Percentiles rank a stretch among this genome's conserved stretches.
Conservation (phyloP, 2,329 filamentous ascomycete species). For the Cryphonectria parasitica region DNA sequence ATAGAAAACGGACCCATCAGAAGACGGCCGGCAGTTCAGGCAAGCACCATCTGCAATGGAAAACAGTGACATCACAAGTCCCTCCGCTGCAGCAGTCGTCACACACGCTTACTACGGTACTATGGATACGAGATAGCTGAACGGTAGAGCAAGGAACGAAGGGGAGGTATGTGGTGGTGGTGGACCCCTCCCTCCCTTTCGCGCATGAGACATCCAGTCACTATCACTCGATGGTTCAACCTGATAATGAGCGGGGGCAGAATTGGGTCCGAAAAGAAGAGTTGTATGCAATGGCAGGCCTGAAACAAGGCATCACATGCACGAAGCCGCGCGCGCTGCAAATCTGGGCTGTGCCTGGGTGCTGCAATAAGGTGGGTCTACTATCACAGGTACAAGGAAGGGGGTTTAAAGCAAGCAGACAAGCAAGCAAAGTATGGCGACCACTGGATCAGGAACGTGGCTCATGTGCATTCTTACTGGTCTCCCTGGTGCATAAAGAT, state of each 20-base stretch:
- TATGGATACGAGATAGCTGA: background rate
- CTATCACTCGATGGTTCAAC: background rate
- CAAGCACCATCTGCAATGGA: background rate
- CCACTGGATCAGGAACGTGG: background rate
- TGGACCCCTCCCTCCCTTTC: background rate
- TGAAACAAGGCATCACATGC: background rate
- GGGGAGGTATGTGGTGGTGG: background rate
- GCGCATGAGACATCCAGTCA: background rate
- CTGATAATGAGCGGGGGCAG: background rate
- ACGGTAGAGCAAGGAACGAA: background rate
- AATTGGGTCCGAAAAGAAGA: no score
- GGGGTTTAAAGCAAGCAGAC: background rate
- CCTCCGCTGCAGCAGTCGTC: background rate
- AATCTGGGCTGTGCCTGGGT: background rate
- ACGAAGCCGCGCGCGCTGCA: background rate
- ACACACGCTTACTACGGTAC: background rate
- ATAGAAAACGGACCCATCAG: background rate
- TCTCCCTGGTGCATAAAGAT: background rate
- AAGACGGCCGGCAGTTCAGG: background rate
- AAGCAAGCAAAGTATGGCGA: background rate
- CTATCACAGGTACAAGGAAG: background rate
- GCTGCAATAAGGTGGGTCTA: background rate
- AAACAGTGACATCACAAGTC: slow-evolving; percentile 7
- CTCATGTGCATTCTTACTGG: background rate
- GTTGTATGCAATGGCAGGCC: background rate